phyloP scores from a whole-genome alignment of 1,139 yeast species.

The Protomyces pachydermus region DNA sequence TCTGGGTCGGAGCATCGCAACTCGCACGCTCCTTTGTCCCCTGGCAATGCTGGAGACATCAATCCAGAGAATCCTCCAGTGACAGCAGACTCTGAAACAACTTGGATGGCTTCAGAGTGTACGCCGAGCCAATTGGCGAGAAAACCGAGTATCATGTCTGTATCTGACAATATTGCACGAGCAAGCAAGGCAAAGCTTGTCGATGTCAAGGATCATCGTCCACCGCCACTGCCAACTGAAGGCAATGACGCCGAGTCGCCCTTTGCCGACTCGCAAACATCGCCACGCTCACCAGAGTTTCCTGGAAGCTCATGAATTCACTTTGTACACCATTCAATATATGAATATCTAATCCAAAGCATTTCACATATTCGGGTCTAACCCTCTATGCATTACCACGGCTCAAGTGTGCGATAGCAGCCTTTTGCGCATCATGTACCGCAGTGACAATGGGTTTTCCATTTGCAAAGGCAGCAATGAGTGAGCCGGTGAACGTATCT shows the following conservation, averaged over 20 bases:
- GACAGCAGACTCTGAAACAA: neutral
- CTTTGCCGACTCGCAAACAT: neutral
- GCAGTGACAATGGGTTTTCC: neutral
- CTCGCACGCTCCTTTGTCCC: no score
- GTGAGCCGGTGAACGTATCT: slow-evolving; percentile 56
- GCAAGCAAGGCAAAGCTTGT: neutral
- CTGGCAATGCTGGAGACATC: neutral
- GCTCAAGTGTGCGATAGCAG: slow-evolving; percentile 1
- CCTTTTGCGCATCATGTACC: slow-evolving; percentile 7
- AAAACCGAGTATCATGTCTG: neutral
- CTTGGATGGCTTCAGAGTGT: neutral
- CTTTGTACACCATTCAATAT: no score
- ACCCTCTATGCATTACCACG: neutral
- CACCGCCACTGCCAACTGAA: neutral
- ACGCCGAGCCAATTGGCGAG: neutral
- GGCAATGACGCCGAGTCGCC: neutral
- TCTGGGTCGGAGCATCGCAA: neutral
- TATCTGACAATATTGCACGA: neutral
- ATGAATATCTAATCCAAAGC: no score
- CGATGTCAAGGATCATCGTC: neutral
- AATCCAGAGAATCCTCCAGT: no score
- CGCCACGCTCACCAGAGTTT: neutral
- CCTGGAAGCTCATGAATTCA: neutral
- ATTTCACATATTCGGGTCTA: neutral
- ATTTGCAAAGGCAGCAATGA: slow-evolving; percentile 40